Evolutionary conservation across 805 yeast species (phyloP).

Genomic region (Starmera quercuum): DNA sequence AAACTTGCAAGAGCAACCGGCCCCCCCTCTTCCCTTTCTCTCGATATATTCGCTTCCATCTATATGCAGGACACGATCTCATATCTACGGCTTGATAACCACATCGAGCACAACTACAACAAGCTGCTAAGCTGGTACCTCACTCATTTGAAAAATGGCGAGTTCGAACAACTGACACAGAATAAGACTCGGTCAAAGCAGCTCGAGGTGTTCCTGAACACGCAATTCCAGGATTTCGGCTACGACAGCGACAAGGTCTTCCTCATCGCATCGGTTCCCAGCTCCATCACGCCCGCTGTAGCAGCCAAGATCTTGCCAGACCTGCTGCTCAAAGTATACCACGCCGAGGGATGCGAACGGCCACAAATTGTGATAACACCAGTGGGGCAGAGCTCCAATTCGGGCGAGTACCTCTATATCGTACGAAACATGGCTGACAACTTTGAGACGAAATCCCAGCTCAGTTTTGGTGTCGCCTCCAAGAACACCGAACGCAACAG

Average conservation of each 20-base stretch:
- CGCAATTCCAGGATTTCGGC: constrained; percentile 1
- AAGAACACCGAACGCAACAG: constrained; percentile 2
- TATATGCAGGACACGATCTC: not conserved
- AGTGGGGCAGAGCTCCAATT: constrained; percentile 9
- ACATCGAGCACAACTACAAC: constrained; percentile 24
- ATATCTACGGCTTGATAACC: constrained; percentile 15
- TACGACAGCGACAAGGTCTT: constrained; percentile 1
- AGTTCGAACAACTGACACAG: constrained; percentile 25
- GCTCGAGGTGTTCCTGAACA: constrained; percentile 20
- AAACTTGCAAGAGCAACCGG: too few species aligned
- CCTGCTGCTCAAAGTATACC: not conserved
- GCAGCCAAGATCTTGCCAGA: not conserved
- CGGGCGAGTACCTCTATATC: constrained; percentile 25
- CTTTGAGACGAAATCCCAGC: constrained; percentile 20
- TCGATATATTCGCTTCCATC: too few species aligned
- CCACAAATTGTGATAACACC: constrained; percentile 11
- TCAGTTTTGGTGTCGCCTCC: constrained; percentile 11
- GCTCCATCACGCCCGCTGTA: not conserved
- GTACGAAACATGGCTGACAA: constrained; percentile 21
- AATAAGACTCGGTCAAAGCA: constrained; percentile 19
- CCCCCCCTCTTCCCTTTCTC: too few species aligned
- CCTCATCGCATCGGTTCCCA: not conserved
- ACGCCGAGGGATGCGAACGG: constrained; percentile 24
- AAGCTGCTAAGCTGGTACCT: constrained; percentile 31
- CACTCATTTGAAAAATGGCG: constrained; percentile 24